Evolutionary conservation across 1,139 yeast species (phyloP), one percentile per base, ranked within the genome.

Genomic region (Suhomyces panamericanus): DNA sequence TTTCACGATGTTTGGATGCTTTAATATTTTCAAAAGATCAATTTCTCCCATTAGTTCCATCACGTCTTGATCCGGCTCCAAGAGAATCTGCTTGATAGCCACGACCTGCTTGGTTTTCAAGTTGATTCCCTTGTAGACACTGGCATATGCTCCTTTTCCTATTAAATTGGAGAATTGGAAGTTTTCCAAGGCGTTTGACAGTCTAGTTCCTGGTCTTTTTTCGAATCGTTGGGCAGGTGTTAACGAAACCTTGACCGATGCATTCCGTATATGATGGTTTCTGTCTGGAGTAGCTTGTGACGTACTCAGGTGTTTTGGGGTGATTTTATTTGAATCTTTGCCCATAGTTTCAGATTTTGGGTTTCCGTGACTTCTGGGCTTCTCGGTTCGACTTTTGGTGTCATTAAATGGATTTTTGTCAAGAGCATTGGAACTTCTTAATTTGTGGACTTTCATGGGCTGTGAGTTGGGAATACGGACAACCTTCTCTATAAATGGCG

Each of bases 1-100:
- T 56, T 87, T 87, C 43, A 93, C 96, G 46, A 93, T 90, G 57
- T 93, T 88, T 5, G 82, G 81, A 61, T 93, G 96, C 54, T 83
- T 83, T 43, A 93, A 74, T 44, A 86, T 83, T 60, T 88, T 89
- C 68, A 93, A 76, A 28, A 91, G 75, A 51, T 88, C 90, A 34
- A 90, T 85, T 62, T 93, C 98, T n/a, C 89, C 85, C 81, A 90
- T 84, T 42, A 63, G 68, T 74, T 73, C 70, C 64, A 73, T 60
- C 51, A 71, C 70, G 50, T 73, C 70, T 51, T 72, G 75, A 49
- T 67, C 72, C 45, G 61, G 62, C 31, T 73, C 85, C 37, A 88
- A 71, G 22, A 79, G 70, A 24, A 93, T 83, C 58, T 87, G 93
- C 63, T 95, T 93, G 42, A 93, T 83, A 0, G 99, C 99, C 10